Percentiles rank a stretch among this genome's conserved stretches.
These are phyloP conservation scores for Scedosporium aurantiacum DNA, from an alignment of 2,329 filamentous ascomycete genomes.

Conservation along the genomic window DNA sequence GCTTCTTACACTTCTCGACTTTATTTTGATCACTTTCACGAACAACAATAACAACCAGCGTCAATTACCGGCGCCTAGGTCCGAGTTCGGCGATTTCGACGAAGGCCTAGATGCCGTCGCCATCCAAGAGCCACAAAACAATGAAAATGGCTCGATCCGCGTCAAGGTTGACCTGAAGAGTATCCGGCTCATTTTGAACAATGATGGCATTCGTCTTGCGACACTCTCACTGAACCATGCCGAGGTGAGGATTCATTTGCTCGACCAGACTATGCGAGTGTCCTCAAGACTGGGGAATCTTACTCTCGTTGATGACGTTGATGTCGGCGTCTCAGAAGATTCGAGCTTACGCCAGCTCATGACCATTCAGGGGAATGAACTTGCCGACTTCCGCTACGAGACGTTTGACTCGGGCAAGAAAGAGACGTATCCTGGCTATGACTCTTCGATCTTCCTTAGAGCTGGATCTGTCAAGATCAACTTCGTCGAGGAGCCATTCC, in stretches of 20 bases:
- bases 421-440: conserved; percentile 81
- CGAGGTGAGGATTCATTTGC: conserved; percentile 79
- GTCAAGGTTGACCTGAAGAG: conserved; percentile 91
- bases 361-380: conserved; percentile 87
- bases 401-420: conserved; percentile 68
- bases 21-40: conserved; percentile 86
- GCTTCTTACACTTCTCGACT: conserved; percentile 82
- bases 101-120: conserved; percentile 27
- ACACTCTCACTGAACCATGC: conserved; percentile 88
- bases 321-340: conserved; percentile 71
- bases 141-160: conserved; percentile 61
- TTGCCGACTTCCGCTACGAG: conserved; percentile 95
- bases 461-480: conserved; percentile 95
- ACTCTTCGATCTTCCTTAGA: conserved; percentile 79
- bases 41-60: conserved; percentile 31
- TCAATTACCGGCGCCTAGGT: conserved; percentile 10
- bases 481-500: conserved; percentile 92
- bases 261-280: conserved; percentile 77
- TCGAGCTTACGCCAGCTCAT: conserved; percentile 79
- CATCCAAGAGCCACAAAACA: conserved; percentile 21
- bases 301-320: conserved; percentile 84
- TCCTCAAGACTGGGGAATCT: conserved; percentile 80
- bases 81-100: conserved; percentile 25
- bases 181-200: conserved; percentile 90
- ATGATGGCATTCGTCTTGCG: conserved; percentile 88